Conservation (phyloP, 768 basidiomycete genomes). For the Boletus sp. region DNA sequence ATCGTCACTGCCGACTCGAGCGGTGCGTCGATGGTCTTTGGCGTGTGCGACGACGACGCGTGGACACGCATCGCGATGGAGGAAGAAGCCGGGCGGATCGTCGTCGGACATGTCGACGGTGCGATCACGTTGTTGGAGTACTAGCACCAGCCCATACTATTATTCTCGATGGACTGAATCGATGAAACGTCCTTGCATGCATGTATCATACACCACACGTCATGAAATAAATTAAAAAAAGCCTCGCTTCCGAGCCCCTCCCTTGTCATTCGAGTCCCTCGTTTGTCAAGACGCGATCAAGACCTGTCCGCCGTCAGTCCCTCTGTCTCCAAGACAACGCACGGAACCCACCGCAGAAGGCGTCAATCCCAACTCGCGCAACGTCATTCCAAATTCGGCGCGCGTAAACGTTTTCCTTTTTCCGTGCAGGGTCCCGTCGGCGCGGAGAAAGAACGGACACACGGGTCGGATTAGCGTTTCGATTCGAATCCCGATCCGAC, state of each 20-base stretch:
- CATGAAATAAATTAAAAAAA: background rate
- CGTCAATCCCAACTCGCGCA: constrained; percentile 84
- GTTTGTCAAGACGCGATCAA: constrained; percentile 45
- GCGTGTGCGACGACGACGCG: constrained; percentile 42
- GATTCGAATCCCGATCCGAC: background rate
- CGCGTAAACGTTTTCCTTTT: constrained; percentile 63
- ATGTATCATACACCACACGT: background rate
- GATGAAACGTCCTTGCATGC: too few species aligned
- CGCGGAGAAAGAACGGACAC: background rate
- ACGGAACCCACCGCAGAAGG: constrained; percentile 64
- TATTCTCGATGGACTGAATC: too few species aligned
- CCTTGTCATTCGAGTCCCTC: background rate
- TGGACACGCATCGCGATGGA: constrained; percentile 47
- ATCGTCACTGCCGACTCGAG: background rate
- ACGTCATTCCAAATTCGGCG: constrained; percentile 73
- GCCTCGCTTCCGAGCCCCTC: too few species aligned
- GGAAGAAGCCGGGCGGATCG: constrained; percentile 38
- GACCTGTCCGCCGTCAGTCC: constrained; percentile 37
- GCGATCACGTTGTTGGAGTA: constrained; percentile 53
- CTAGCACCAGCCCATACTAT: constrained; percentile 16
- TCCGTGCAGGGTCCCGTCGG: background rate
- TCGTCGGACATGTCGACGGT: constrained; percentile 40
- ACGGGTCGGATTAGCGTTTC: background rate
- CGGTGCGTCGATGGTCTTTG: constrained; percentile 40
- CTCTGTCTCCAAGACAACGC: background rate